These are phyloP conservation scores for Coniosporium tulheliwenetii DNA, from an alignment of 2,329 filamentous ascomycete species.

Conservation along the genomic window DNA sequence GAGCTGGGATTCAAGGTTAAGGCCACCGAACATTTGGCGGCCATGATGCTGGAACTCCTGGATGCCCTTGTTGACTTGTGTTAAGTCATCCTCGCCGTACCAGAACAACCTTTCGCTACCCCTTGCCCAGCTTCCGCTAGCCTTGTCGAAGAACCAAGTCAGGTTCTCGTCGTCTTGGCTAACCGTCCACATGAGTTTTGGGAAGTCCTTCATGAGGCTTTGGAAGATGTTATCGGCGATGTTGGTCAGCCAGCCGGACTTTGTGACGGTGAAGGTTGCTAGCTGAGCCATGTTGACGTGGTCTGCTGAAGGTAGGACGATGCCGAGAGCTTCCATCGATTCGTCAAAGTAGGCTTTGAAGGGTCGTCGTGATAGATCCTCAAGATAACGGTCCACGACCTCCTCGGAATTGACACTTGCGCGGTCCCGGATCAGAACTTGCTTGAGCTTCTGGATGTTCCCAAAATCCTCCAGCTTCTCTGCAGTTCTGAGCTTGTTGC, in stretches of 20 bases:
- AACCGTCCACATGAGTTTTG: slow-evolving; percentile 90
- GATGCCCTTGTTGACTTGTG: slow-evolving; percentile 71
- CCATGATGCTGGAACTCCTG: slow-evolving; percentile 73
- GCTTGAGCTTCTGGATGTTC: slow-evolving; percentile 62
- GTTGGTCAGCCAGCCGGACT: slow-evolving; percentile 87
- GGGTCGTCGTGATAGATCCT: slow-evolving; percentile 56
- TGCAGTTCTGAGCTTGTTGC: slow-evolving; percentile 72
- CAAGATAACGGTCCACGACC: slow-evolving; percentile 75
- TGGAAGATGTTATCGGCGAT: slow-evolving; percentile 91
- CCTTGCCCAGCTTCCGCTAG: slow-evolving; percentile 76
- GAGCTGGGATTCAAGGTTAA: slow-evolving; percentile 76
- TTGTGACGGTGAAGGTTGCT: slow-evolving; percentile 83
- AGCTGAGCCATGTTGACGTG: slow-evolving; percentile 62
- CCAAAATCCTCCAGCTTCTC: slow-evolving; percentile 58
- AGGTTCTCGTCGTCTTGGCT: slow-evolving; percentile 92
- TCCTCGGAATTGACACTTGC: slow-evolving; percentile 68
- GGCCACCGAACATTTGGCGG: slow-evolving; percentile 73
- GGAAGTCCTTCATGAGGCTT: slow-evolving; percentile 84
- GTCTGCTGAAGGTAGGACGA: slow-evolving; percentile 62
- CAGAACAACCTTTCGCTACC: slow-evolving; percentile 89
- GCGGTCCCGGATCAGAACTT: slow-evolving; percentile 65
- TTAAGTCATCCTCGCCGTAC: slow-evolving; percentile 73
- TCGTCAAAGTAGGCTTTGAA: slow-evolving; percentile 96
- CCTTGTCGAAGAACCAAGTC: slow-evolving; percentile 96
- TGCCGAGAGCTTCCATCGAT: slow-evolving; percentile 77